These are phyloP conservation scores for Draba incana DNA, from an alignment of 345 rosid species.

Conservation along the genomic window DNA sequence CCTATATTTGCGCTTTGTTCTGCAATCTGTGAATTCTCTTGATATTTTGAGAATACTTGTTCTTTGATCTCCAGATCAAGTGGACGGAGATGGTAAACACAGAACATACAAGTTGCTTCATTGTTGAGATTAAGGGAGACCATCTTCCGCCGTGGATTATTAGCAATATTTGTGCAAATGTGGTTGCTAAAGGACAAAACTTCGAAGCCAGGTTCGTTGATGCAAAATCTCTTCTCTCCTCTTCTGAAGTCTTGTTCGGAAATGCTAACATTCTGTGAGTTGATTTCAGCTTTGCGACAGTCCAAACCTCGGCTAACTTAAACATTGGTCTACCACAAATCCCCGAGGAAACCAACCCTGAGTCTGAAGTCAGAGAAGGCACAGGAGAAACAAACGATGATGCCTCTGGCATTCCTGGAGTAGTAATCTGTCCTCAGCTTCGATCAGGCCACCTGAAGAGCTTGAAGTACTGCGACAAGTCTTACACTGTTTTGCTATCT, in stretches of 20 bases:
- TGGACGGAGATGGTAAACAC: conserved; percentile 64
- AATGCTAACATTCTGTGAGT: conserved; percentile 22
- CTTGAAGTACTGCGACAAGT: conserved; percentile 62
- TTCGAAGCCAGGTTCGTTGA: conserved; percentile 76
- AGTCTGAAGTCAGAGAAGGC: conserved; percentile 36
- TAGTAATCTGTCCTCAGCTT: conserved; percentile 54
- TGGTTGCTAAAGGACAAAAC: conserved; percentile 57
- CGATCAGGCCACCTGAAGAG: conserved; percentile 61
- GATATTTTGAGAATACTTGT: conserved; percentile 3
- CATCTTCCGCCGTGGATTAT: conserved; percentile 89
- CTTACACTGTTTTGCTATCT: conserved; percentile 62
- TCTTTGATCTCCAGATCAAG: conserved; percentile 62
- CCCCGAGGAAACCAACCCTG: conserved; percentile 40
- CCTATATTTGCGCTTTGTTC: conserved; percentile 11
- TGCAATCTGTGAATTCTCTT: conserved; percentile 13
- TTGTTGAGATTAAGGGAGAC: conserved; percentile 68
- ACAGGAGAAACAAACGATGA: conserved; percentile 31
- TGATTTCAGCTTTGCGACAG: conserved; percentile 68
- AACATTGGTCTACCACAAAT: conserved; percentile 61
- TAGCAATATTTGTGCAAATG: conserved; percentile 60
- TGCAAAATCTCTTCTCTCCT: conserved; percentile 6
- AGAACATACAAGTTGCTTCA: conserved; percentile 47
- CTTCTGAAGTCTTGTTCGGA: conserved; percentile 1
- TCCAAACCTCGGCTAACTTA: conserved; percentile 67
- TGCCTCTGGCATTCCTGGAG: conserved; percentile 54